These are phyloP conservation scores for Stromatinia cepivora DNA, from an alignment of 2,329 filamentous ascomycete genomes.

Conservation along the genomic window DNA sequence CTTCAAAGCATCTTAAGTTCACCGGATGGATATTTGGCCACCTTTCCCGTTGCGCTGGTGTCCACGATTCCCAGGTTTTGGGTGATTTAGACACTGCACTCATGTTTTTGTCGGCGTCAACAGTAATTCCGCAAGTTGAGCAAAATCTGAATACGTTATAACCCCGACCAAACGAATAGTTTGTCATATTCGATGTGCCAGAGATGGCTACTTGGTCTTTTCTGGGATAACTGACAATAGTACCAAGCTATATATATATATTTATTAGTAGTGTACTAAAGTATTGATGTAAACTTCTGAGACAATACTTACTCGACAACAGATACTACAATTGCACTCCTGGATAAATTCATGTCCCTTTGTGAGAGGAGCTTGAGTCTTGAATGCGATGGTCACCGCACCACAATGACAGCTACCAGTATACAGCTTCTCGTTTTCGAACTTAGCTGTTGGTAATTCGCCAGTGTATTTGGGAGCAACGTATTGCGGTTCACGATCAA, in stretches of 20 bases:
- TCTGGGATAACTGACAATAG: conserved; percentile 21
- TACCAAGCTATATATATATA: conserved; percentile 22
- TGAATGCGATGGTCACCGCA: conserved; percentile 31
- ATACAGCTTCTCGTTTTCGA: conserved; percentile 31
- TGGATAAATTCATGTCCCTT: conserved; percentile 20
- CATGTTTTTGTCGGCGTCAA: conserved; percentile 9
- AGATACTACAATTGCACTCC: conserved; percentile 34
- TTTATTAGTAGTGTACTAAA: not conserved
- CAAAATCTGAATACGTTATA: conserved; percentile 25
- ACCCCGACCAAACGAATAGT: conserved; percentile 23
- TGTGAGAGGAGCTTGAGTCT: conserved; percentile 19
- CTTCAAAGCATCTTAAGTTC: conserved; percentile 27
- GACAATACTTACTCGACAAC: conserved; percentile 26
- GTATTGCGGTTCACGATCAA: conserved; percentile 28
- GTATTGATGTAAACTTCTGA: not conserved
- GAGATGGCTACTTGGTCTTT: conserved; percentile 24
- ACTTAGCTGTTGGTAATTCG: conserved; percentile 23
- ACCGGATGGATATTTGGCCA: conserved; percentile 22
- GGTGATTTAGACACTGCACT: conserved; percentile 1
- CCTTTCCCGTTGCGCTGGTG: conserved; percentile 13
- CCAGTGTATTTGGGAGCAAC: conserved; percentile 24
- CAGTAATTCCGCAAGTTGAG: conserved; percentile 23
- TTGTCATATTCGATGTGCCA: conserved; percentile 3
- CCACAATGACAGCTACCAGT: conserved; percentile 36
- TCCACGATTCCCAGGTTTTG: not conserved